Conservation (phyloP, 2,329 filamentous ascomycete species). For the Aspergillus unguis region DNA sequence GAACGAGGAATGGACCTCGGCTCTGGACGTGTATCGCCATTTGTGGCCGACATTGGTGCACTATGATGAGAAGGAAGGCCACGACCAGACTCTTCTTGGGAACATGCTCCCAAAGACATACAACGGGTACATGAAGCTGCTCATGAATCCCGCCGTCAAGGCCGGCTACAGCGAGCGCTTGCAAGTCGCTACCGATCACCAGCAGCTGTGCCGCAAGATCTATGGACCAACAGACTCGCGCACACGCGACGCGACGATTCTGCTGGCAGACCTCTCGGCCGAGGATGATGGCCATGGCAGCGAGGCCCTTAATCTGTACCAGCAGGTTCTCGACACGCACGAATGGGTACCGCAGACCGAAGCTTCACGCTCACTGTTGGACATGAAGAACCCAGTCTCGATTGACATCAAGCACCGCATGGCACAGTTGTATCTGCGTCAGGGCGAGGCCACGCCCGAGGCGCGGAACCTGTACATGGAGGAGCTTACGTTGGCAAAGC, state of each 20-base stretch:
- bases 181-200: constrained; percentile 49
- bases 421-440: constrained; percentile 48
- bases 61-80: constrained; percentile 39
- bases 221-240: constrained; percentile 35
- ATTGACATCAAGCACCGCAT: constrained; percentile 50
- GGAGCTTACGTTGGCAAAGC: constrained; percentile 43
- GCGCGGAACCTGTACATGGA: constrained; percentile 43
- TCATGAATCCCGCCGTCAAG: constrained; percentile 42
- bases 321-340: constrained; percentile 44
- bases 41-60: constrained; percentile 49
- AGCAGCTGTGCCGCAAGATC: constrained; percentile 44
- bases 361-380: constrained; percentile 26
- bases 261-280: constrained; percentile 48
- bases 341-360: constrained; percentile 35
- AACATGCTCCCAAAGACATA: constrained; percentile 47
- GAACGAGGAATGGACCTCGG: constrained; percentile 45
- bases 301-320: constrained; percentile 48
- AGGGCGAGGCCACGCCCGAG: constrained; percentile 35
- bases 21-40: constrained; percentile 45
- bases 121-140: constrained; percentile 47
- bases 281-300: constrained; percentile 42
- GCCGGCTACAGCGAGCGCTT: constrained; percentile 46
- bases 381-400: constrained; percentile 38
- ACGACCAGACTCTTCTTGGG: constrained; percentile 36
- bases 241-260: constrained; percentile 38